Base-by-base conservation (phyloP, 306 rosid genomes). In the Rosa lucieae region DNA sequence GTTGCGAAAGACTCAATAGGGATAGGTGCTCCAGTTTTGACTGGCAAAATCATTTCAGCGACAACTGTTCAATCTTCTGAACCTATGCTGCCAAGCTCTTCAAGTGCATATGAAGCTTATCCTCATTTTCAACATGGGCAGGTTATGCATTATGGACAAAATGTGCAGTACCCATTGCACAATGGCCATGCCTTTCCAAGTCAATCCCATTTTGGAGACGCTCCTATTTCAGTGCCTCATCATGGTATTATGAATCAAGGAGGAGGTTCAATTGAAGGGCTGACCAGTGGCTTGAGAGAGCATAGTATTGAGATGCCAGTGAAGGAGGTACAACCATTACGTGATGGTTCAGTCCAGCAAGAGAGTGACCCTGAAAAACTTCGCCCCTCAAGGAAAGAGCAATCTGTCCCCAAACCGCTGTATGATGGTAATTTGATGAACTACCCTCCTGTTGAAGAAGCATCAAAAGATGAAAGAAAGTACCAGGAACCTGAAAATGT, bases 401-500 rank as follows among this genome's bases (percentile, higher is more conserved):
- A 86, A 81, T 48, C 81, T 56, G 81, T 76, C 58, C 85, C 87
- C 81, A 67, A 79, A 67, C 85, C 70, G 39, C 81, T 77, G 55
- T 70, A 66, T 56, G 85, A 86, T 72, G 80, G 76, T 70, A 75
- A 77, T 47, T 72, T 79, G 70, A 76, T 26, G 71, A 78, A 56
- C 52, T 44, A 77, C 82, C 37, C 58, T 61, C 53, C 81, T 70
- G 81, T 69, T 29, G 87, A 83, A 80, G 97, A 87, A 81, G 80
- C 77, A 67, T 72, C 87, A 73, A 85, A 81, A 83, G 85, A 83
- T 77, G 91, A 87, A 86, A 81, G 61, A 10, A 87, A 78, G 85
- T 86, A 81, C 84, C 92, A 82, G 80, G 91, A 82, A 52, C 73
- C 75, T 61, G 90, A 83, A 78, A 86, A 81, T 58, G 59, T 87